These are phyloP conservation scores for Cercospora berteroae DNA, from an alignment of 2,329 filamentous ascomycete genomes.

Conservation along the genomic window DNA sequence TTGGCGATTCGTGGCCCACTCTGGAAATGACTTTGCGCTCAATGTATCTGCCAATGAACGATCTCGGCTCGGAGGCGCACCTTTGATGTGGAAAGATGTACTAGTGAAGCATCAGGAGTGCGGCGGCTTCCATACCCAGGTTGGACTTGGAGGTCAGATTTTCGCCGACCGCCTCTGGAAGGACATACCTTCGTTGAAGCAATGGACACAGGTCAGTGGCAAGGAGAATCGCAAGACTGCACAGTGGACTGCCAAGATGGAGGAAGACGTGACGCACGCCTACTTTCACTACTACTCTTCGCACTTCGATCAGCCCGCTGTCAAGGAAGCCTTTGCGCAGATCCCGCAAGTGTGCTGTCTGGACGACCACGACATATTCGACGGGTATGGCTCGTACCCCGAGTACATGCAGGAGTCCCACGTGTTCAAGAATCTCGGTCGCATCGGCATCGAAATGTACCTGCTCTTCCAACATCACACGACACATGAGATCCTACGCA, in stretches of 20 bases:
- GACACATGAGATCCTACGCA: constrained; percentile 86
- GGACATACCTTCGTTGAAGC: constrained; percentile 86
- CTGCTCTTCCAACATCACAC: constrained; percentile 98
- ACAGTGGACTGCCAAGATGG: constrained; percentile 87
- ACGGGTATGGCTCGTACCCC: constrained; percentile 94
- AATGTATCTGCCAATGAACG: constrained; percentile 84
- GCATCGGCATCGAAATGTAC: constrained; percentile 96
- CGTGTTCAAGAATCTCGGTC: constrained; percentile 97
- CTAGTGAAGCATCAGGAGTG: constrained; percentile 96
- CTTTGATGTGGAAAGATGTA: constrained; percentile 99
- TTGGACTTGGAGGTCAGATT: constrained; percentile 90
- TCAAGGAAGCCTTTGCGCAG: constrained; percentile 94
- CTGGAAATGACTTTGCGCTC: constrained; percentile 91
- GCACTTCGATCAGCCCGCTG: constrained; percentile 93
- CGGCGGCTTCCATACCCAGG: constrained; percentile 89
- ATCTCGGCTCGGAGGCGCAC: constrained; percentile 78
- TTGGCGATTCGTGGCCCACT: constrained; percentile 95
- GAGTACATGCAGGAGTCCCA: constrained; percentile 98
- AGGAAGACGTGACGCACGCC: constrained; percentile 91
- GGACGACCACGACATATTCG: constrained; percentile 97
- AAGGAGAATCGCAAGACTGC: constrained; percentile 90
- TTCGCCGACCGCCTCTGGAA: constrained; percentile 96
- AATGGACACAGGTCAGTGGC: constrained; percentile 90
- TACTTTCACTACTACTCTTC: constrained; percentile 99
- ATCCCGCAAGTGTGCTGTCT: constrained; percentile 91